Conservation (phyloP, 345 rosid genomes). For the Angophora floribunda region DNA sequence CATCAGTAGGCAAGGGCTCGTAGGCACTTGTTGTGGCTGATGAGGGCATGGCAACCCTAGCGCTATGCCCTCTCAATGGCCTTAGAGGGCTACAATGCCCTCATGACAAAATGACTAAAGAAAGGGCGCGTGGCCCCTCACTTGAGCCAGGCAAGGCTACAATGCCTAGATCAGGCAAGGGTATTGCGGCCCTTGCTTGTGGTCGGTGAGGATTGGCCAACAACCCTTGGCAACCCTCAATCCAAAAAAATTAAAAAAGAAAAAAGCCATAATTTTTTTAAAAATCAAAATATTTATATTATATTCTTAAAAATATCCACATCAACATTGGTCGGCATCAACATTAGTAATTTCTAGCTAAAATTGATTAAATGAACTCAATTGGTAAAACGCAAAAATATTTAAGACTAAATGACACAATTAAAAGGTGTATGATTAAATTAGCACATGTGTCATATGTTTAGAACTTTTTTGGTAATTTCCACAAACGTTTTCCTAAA, state of each 20-base stretch:
- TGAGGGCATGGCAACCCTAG: neutral
- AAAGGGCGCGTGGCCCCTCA: neutral
- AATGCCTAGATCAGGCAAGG: neutral
- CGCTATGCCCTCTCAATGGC: neutral
- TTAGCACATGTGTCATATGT: neutral
- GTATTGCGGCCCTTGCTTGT: neutral
- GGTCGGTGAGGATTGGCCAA: neutral
- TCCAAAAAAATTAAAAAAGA: neutral
- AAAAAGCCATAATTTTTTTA: neutral
- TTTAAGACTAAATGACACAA: neutral
- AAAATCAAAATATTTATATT: too few relatives aligned
- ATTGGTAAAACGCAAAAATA: neutral
- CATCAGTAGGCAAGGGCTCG: neutral
- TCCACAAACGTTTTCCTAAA: neutral
- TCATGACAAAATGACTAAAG: neutral
- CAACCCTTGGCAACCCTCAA: fast-evolving
- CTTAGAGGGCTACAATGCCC: neutral
- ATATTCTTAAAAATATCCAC: neutral
- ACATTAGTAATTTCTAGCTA: fast-evolving
- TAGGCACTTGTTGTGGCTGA: neutral
- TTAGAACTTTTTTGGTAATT: too few relatives aligned
- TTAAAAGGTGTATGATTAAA: neutral
- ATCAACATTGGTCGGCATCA: too few relatives aligned
- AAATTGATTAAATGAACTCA: neutral
- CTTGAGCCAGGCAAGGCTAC: neutral